Evolutionary conservation across 306 rosid genomes (phyloP).

Genomic region (Medicago lupulina): DNA sequence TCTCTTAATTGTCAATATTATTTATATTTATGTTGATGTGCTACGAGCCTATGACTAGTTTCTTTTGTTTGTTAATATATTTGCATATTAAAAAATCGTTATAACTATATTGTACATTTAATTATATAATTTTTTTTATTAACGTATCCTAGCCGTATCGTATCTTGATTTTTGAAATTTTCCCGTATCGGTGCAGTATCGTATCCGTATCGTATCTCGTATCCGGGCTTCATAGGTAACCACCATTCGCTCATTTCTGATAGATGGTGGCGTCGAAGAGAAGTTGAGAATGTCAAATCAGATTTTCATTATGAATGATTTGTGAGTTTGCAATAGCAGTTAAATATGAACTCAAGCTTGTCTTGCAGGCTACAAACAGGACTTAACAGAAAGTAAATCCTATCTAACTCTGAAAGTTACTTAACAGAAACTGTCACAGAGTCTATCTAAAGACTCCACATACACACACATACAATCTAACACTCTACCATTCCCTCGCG

Average conservation of each 20-base stretch:
- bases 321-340: background rate
- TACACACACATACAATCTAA: background rate
- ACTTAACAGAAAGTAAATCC: conserved; percentile 9
- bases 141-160: too few species aligned
- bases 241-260: conserved; percentile 21
- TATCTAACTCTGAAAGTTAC: background rate
- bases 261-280: background rate
- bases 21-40: too few species aligned
- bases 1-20: too few species aligned
- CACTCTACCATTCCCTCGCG: background rate
- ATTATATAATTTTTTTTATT: too few species aligned
- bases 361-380: conserved; percentile 3
- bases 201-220: too few species aligned
- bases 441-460: background rate
- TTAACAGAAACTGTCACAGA: background rate
- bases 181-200: too few species aligned
- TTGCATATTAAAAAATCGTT: too few species aligned
- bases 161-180: too few species aligned
- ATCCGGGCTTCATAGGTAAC: too few species aligned
- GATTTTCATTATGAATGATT: background rate
- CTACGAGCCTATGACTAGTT: too few species aligned
- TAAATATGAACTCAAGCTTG: background rate
- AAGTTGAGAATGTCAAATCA: conserved; percentile 20
- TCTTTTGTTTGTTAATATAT: too few species aligned
- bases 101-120: too few species aligned